Percentiles rank a stretch among this genome's conserved stretches.
These are phyloP conservation scores for Thuja plicata DNA, from an alignment of 83 land plant species.

Conservation along the genomic window DNA sequence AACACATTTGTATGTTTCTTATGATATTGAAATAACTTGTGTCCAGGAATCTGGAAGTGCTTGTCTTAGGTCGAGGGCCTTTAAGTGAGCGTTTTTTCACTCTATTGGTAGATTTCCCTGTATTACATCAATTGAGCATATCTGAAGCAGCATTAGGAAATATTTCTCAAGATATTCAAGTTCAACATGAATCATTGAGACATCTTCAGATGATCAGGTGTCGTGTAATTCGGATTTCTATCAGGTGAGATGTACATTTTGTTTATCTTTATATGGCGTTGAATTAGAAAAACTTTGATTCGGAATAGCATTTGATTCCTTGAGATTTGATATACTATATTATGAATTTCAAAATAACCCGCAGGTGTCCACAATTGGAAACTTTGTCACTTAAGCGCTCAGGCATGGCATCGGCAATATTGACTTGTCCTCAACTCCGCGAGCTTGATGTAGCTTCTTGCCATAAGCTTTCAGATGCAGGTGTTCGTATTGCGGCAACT, in stretches of 20 bases:
- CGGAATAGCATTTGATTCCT: neutral
- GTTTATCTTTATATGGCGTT: neutral
- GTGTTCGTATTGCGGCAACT: slow-evolving; percentile 81
- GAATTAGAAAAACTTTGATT: neutral
- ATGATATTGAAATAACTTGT: slow-evolving; percentile 25
- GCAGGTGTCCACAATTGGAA: slow-evolving; percentile 88
- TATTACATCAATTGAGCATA: slow-evolving; percentile 42
- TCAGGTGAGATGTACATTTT: slow-evolving; percentile 49
- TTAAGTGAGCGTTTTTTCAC: slow-evolving; percentile 61
- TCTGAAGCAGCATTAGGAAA: slow-evolving; percentile 46
- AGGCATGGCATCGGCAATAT: slow-evolving; percentile 79
- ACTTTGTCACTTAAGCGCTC: slow-evolving; percentile 74
- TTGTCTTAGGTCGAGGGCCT: slow-evolving; percentile 58
- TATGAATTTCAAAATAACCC: neutral
- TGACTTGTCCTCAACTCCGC: slow-evolving; percentile 68
- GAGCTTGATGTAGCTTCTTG: slow-evolving; percentile 81
- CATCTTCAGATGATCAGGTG: slow-evolving; percentile 70
- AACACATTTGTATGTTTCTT: slow-evolving; percentile 26
- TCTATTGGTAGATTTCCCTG: slow-evolving; percentile 39
- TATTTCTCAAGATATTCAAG: slow-evolving; percentile 70
- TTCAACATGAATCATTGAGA: slow-evolving; percentile 64
- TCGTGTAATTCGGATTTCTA: slow-evolving; percentile 79
- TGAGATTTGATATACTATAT: neutral
- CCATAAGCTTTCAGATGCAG: slow-evolving; percentile 98
- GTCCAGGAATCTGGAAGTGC: slow-evolving; percentile 64